Conservation (phyloP, 2,329 filamentous ascomycete genomes). For the Herpotrichia juniperi region DNA sequence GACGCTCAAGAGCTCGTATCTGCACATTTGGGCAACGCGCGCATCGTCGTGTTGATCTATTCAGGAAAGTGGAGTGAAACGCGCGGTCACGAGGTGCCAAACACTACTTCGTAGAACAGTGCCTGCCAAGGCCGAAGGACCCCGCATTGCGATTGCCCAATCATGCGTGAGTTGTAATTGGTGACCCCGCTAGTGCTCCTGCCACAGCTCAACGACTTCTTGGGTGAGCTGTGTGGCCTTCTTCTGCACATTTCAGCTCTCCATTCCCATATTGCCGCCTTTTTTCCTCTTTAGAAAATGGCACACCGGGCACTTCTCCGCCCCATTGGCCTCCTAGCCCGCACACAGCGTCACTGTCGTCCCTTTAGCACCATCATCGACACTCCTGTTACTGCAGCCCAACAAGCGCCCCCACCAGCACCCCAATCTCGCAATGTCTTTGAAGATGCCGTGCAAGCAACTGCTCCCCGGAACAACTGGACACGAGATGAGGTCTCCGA, state of each 20-base stretch:
- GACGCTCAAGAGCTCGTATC: constrained; percentile 44
- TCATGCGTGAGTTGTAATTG: not conserved
- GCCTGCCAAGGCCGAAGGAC: not conserved
- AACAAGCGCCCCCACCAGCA: constrained; percentile 22
- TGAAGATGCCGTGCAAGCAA: constrained; percentile 63
- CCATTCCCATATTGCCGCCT: too few species aligned
- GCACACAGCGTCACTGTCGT: constrained; percentile 11
- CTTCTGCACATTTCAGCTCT: not conserved
- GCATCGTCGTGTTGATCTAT: not conserved
- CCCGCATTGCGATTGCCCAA: not conserved
- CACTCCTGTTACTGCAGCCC: constrained; percentile 29
- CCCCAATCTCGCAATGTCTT: constrained; percentile 30
- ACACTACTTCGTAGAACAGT: not conserved
- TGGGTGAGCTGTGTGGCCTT: too few species aligned
- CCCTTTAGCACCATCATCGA: constrained; percentile 43
- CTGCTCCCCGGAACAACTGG: constrained; percentile 73
- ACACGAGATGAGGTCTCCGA: constrained; percentile 79
- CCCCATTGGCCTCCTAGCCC: constrained; percentile 8
- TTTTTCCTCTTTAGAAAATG: too few species aligned
- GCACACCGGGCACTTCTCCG: constrained; percentile 11
- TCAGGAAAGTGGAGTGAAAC: constrained; percentile 1
- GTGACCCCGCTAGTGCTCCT: not conserved
- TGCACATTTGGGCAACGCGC: constrained; percentile 35
- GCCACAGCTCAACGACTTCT: not conserved
- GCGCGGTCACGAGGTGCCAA: constrained; percentile 9